These are phyloP conservation scores for Yarrowia yakushimensis DNA, from an alignment of 805 yeast genomes.

Conservation along the genomic window DNA sequence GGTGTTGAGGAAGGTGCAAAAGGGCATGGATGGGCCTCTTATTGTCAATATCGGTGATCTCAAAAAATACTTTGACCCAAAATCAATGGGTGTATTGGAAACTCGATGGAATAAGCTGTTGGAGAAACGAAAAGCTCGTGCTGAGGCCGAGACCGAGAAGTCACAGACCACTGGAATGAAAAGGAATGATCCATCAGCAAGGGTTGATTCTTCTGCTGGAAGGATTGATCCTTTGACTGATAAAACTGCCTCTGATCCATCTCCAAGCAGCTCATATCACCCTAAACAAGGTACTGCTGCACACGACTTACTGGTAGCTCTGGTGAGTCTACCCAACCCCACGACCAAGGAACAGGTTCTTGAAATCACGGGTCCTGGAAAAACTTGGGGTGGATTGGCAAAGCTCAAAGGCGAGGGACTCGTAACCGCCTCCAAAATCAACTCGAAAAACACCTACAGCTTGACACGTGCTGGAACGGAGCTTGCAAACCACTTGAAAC, in stretches of 20 bases:
- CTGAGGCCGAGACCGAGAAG: not conserved
- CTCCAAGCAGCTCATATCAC: not conserved
- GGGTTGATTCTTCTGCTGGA: too few species aligned
- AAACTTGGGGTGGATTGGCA: not conserved
- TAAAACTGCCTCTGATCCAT: not conserved
- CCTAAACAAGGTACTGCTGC: not conserved
- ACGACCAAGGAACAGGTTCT: not conserved
- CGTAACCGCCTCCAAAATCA: not conserved
- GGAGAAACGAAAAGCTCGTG: not conserved
- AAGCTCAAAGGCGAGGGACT: not conserved
- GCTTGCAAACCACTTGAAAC: not conserved
- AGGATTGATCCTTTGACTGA: too few species aligned
- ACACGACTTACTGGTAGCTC: not conserved
- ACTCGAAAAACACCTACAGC: not conserved
- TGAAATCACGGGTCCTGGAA: not conserved
- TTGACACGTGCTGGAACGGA: not conserved
- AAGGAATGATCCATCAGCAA: too few species aligned
- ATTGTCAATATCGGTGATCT: not conserved
- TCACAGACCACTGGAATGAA: not conserved
- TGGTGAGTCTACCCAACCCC: not conserved
- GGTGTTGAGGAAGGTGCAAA: not conserved
- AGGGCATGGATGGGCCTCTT: conserved; percentile 8
- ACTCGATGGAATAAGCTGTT: not conserved
- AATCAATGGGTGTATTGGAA: not conserved
- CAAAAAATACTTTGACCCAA: not conserved